These are phyloP conservation scores for Cyberlindnera saturnus DNA, from an alignment of 805 yeast species.

Conservation along the genomic window DNA sequence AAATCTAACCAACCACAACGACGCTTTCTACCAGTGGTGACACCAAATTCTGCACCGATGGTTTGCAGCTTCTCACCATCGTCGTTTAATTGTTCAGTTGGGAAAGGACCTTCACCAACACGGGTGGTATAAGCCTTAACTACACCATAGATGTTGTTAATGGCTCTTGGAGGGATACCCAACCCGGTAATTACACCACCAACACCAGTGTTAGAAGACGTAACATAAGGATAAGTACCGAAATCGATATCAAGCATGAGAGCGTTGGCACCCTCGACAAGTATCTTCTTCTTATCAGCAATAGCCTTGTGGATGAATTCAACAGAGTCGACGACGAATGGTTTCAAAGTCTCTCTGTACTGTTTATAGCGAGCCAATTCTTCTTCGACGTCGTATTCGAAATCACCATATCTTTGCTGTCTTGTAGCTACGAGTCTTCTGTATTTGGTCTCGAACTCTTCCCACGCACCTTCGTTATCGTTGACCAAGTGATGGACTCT, in stretches of 20 bases:
- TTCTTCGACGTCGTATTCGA: slow-evolving; percentile 77
- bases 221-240: slow-evolving; percentile 97
- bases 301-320: slow-evolving; percentile 77
- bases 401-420: slow-evolving; percentile 86
- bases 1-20: slow-evolving; percentile 99
- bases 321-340: slow-evolving; percentile 92
- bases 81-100: slow-evolving; percentile 89
- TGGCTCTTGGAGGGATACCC: slow-evolving; percentile 87
- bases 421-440: slow-evolving; percentile 74
- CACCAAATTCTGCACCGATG: slow-evolving; percentile 95
- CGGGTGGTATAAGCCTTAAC: slow-evolving; percentile 98
- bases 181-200: slow-evolving; percentile 98
- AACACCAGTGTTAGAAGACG: slow-evolving; percentile 91
- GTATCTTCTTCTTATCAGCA: slow-evolving; percentile 70
- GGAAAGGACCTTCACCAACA: slow-evolving; percentile 99
- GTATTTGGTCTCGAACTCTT: slow-evolving; percentile 75
- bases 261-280: slow-evolving; percentile 98
- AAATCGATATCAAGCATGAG: slow-evolving; percentile 95
- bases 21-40: slow-evolving; percentile 97
- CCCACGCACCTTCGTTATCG: slow-evolving; percentile 89
- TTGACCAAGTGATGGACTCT: slow-evolving; percentile 94
- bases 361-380: slow-evolving; percentile 75
- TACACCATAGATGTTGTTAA: slow-evolving; percentile 84
- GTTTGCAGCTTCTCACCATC: slow-evolving; percentile 82
- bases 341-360: slow-evolving; percentile 68